Conservation (phyloP, 495 filamentous ascomycete genomes). For the Penicillium waksmanii region DNA sequence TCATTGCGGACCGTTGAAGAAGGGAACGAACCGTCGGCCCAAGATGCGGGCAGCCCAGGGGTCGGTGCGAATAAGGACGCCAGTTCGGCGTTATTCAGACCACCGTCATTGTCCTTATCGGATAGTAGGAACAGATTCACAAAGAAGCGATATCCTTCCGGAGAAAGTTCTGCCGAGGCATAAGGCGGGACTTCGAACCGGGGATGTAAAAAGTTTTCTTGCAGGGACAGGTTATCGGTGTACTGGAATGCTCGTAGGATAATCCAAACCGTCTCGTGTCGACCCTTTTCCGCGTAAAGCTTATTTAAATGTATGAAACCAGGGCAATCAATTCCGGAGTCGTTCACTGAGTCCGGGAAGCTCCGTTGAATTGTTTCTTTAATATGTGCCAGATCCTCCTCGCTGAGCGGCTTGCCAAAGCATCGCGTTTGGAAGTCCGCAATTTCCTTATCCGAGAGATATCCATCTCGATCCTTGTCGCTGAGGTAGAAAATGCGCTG, state of each 20-base stretch:
- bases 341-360: conserved; percentile 62
- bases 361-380: conserved; percentile 78
- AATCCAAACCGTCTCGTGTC: conserved; percentile 98
- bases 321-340: conserved; percentile 74
- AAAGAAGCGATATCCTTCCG: conserved; percentile 94
- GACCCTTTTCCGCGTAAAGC: conserved; percentile 93
- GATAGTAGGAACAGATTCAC: conserved; percentile 94
- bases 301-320: conserved; percentile 92
- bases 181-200: conserved; percentile 92
- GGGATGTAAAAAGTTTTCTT: conserved; percentile 89
- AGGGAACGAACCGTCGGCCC: conserved; percentile 91
- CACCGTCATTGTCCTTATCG: conserved; percentile 97
- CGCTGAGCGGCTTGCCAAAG: conserved; percentile 80
- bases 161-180: conserved; percentile 90
- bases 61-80: conserved; percentile 89
- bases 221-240: conserved; percentile 87
- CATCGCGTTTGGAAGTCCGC: conserved; percentile 87
- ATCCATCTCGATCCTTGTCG: conserved; percentile 96
- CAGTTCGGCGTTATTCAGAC: conserved; percentile 82
- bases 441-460: conserved; percentile 86
- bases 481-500: conserved; percentile 92
- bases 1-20: conserved; percentile 94
- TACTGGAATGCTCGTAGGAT: conserved; percentile 96
- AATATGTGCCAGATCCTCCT: conserved; percentile 83
- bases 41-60: conserved; percentile 82